Evolutionary conservation across 2,329 filamentous ascomycete species (phyloP).

Genomic region (Aspergillus phoenicis): DNA sequence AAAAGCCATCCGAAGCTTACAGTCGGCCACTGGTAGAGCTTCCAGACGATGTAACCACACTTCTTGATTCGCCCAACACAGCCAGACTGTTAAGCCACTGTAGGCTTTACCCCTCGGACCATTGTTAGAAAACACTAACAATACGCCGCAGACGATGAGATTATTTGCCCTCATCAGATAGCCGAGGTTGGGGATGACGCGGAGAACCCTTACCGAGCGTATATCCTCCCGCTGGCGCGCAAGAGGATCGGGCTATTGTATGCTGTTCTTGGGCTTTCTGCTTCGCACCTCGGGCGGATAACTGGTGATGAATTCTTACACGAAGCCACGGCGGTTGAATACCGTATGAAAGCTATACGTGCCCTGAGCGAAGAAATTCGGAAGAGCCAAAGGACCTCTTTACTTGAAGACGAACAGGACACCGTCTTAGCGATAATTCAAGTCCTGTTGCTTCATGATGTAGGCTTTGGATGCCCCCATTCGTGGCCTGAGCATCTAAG

Average conservation of each 20-base stretch:
- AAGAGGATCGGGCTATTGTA: slow-evolving; percentile 32
- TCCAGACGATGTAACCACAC: slow-evolving; percentile 6
- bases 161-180: slow-evolving; percentile 35
- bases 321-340: slow-evolving; percentile 31
- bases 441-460: slow-evolving; percentile 35
- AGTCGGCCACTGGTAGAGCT: slow-evolving; percentile 2
- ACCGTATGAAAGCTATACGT: slow-evolving; percentile 33
- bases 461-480: slow-evolving; percentile 15
- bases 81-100: slow-evolving; percentile 28
- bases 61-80: slow-evolving; percentile 15
- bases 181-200: slow-evolving; percentile 24
- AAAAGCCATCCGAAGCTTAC: not conserved
- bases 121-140: slow-evolving; percentile 2
- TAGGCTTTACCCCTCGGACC: slow-evolving; percentile 8
- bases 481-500: not conserved
- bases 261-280: slow-evolving; percentile 32
- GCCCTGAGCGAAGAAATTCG: slow-evolving; percentile 29
- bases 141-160: slow-evolving; percentile 25
- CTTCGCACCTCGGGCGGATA: slow-evolving; percentile 31
- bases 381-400: slow-evolving; percentile 27
- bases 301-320: slow-evolving; percentile 23
- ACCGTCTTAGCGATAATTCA: slow-evolving; percentile 34
- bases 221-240: slow-evolving; percentile 33
- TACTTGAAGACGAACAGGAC: slow-evolving; percentile 32
- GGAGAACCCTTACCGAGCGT: slow-evolving; percentile 34